Conservation (phyloP, 352 stramenopile genomes). For the Phytophthora cryptogea region DNA sequence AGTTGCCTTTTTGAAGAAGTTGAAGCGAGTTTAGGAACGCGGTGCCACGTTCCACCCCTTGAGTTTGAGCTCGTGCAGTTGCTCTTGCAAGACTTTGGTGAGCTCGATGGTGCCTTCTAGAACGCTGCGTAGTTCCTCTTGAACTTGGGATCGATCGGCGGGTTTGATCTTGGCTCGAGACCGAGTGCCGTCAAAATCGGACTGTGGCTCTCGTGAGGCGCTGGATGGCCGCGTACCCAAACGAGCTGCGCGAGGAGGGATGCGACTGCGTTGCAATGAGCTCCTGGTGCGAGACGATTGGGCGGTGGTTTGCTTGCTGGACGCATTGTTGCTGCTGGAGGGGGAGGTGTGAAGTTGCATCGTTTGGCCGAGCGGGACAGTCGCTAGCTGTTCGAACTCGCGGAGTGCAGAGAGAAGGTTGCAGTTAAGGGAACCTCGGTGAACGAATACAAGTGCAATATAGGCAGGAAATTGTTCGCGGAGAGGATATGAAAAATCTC, state of each 20-base stretch:
- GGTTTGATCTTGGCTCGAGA: slow-evolving; percentile 35
- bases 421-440: slow-evolving; percentile 47
- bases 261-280: slow-evolving; percentile 8
- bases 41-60: slow-evolving; percentile 75
- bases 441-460: slow-evolving; percentile 2
- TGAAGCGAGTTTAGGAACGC: slow-evolving; percentile 14
- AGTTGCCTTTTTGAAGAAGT: slow-evolving; percentile 13
- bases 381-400: slow-evolving; percentile 76
- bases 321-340: background rate
- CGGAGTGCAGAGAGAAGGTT: slow-evolving; percentile 43
- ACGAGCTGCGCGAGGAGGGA: slow-evolving; percentile 11
- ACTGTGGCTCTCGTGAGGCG: slow-evolving; percentile 13
- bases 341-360: slow-evolving; percentile 24
- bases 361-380: slow-evolving; percentile 58
- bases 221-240: slow-evolving; percentile 12
- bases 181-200: slow-evolving; percentile 11
- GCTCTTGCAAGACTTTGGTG: slow-evolving; percentile 72
- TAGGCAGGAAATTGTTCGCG: background rate
- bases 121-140: slow-evolving; percentile 73
- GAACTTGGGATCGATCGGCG: slow-evolving; percentile 57
- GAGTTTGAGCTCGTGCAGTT: slow-evolving; percentile 81
- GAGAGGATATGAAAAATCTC: slow-evolving; percentile 80
- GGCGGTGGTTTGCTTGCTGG: slow-evolving; percentile 1
- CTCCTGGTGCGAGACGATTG: background rate
- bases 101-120: slow-evolving; percentile 69